Base-by-base conservation (phyloP, 192 early-diverging fungal genomes). In the Backusella tarrabulga region DNA sequence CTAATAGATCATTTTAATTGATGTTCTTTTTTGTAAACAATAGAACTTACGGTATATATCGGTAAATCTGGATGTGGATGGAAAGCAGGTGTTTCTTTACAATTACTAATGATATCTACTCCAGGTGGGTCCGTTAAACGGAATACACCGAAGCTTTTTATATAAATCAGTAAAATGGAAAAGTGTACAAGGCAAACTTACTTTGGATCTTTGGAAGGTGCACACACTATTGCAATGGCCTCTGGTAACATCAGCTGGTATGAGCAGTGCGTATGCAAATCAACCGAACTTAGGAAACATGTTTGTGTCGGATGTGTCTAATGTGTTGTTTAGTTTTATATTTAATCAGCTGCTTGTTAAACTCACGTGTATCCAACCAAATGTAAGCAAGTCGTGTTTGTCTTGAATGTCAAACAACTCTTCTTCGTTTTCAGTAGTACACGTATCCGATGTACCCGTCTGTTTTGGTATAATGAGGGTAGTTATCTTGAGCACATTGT, bases 261-360 rank as follows among this genome's bases (percentile, higher is more conserved):
- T 1, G 94, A 92, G 75, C 89, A 95, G 73, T 97, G 96, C 6
- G 95, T 97, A 83, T 97, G 96, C 68, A 97, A 78, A 79, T 97
- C 96, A 12, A 97, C 89, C 5, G 95, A 97, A 78, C 92, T 93
- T 92, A 97, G 91, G 77, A 97, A 97, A 78, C 96, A 97, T 6
- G 96, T 91, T 84, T 97, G 96, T n/a, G 94, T 91, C 23, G 96
- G 96, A 81, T 97, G 95, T 4, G 94, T 96, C 86, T 88, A 77
- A 4, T 46, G 5, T 40, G 1, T 44, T 44, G 12, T 17, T 44
- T 44, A 4, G 14, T 44, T 44, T 44, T 44, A 5, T 44, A 1
- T 44, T 32, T 32, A 32, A 32, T 32, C 32, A 32, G 0, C 32
- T 32, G 3, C 32, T 32, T 3, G 32, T 32, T 32, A 32, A 23